Base-by-base conservation (phyloP, 2,329 filamentous ascomycete species). In the Aureobasidium sp. region DNA sequence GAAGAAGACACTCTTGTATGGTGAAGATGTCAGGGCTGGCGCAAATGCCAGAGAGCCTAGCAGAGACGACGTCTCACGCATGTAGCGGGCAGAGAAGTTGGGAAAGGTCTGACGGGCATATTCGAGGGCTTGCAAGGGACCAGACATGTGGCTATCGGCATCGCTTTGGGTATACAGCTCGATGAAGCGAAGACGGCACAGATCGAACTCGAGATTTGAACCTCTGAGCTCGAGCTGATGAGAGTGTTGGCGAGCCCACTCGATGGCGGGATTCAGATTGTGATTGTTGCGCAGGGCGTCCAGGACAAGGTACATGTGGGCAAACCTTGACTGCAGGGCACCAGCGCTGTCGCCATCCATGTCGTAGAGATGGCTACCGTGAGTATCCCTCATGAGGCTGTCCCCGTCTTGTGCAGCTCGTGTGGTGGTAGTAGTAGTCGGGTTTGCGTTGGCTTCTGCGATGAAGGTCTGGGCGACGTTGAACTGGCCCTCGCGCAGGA, bases 401-500 rank as follows among this genome's bases (percentile, higher is more conserved):
- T 55, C 55, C 8, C 31, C 27, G n/a, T 58, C 40, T 17, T 25
- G n/a, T 19, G 5, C 29, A 33, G 19, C 6, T 59, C 37, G 57
- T 60, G 27, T 50, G 43, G 37, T 38, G 17, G 17, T 3, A 15
- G 5, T 3, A 15, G 5, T 46, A 17, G 40, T 47, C 0, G 59
- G 61, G 49, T 45, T 64, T 37, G 50, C 43, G 13, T 46, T 57
- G 25, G 59, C 58, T 53, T 64, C 94, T 15, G 81, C 77, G 51
- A 96, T 83, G 67, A 99, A 96, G 1, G 86, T 90, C 17, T 86
- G 85, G 13, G 93, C 93, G 2, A 96, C 92, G 23, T 81, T 81
- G 73, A 99, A 99, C 70, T 96, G 89, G 51, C 94, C 94, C 75
- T 97, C 93, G 42, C 94, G 89, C 40, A 99, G 81, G 23, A 99